These are phyloP conservation scores for Phytophthora fragariae DNA, from an alignment of 352 stramenopile genomes.

Conservation along the genomic window DNA sequence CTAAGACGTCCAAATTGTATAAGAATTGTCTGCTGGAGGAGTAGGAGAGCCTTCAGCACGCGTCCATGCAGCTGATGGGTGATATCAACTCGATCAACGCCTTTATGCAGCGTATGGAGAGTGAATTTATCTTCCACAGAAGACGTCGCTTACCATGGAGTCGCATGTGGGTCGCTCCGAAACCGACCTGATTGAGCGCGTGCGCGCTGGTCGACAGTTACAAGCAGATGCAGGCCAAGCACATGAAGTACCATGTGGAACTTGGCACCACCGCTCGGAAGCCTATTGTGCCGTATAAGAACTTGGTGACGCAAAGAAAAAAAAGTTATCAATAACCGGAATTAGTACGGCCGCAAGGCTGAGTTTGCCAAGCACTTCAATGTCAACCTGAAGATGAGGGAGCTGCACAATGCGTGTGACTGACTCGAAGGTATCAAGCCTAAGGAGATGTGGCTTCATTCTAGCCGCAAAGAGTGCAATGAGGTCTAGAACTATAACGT, in stretches of 20 bases:
- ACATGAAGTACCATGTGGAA: conserved; percentile 86
- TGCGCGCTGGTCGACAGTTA: conserved; percentile 86
- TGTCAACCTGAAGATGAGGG: conserved; percentile 56
- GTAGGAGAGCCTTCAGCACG: conserved; percentile 86
- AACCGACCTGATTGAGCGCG: conserved; percentile 82
- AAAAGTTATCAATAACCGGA: conserved; percentile 80
- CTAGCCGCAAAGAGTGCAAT: conserved; percentile 88
- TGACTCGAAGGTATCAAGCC: conserved; percentile 90
- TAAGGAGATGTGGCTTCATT: conserved; percentile 86
- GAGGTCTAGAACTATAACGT: conserved; percentile 82
- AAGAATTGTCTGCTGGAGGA: conserved; percentile 87
- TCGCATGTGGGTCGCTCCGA: conserved; percentile 82
- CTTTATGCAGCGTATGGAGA: conserved; percentile 92
- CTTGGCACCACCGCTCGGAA: conserved; percentile 81
- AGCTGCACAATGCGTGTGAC: conserved; percentile 86
- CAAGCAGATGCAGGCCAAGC: conserved; percentile 89
- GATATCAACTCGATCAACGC: conserved; percentile 90
- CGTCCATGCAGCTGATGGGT: conserved; percentile 80
- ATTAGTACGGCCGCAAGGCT: conserved; percentile 91
- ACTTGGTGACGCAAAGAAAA: conserved; percentile 73
- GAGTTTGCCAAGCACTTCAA: conserved; percentile 4
- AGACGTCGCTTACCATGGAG: conserved; percentile 88
- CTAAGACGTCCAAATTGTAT: conserved; percentile 89
- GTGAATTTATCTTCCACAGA: conserved; percentile 85
- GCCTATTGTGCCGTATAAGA: conserved; percentile 71